Evolutionary conservation across 1,139 yeast species (phyloP), one percentile per base, ranked within the genome.

Genomic region (Candida pseudocylindracea): DNA sequence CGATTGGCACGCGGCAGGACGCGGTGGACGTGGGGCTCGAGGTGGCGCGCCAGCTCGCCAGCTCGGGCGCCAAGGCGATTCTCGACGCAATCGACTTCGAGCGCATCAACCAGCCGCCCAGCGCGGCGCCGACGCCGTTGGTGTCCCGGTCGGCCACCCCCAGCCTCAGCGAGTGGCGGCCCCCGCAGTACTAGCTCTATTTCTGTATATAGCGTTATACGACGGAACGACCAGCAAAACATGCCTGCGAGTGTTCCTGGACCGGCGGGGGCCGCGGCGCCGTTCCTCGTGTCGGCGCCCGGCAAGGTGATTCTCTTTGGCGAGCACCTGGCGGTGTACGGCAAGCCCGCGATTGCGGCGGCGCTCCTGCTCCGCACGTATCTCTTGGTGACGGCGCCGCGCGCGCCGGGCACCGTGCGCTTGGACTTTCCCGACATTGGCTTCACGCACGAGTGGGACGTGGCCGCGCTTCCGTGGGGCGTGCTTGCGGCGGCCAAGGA

Each of bases 241-340:
- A 15, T 15, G 20, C 20, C 20, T 6, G 20, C 20, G 20, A 15
- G 6, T 15, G 20, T 15, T 15, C 6, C 20, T 15, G 20, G 6
- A n/a, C n/a, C n/a, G n/a, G n/a, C n/a, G 20, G 20, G 6, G 6
- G 20, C 20, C 28, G n/a, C 12, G 13, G 26, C 26, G 15, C 49
- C 85, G 3, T 80, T 83, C 49, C 55, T 70, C 36, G 80, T 81
- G 2, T 79, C 94, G 38, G 92, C 99, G 2, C 98, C 99, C 0
- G 99, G 96, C 7, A 88, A 91, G 48, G 93, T 83, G 30, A 91
- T 88, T 42, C 63, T 91, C 31, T 91, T 83, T 48, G 99, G 99
- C 20, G 98, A 88, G 48, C 99, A 88, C 48, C 80, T 96, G 2
- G 96, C 92, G 2, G 99, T 88, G 2, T 80, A 79, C 48, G 73